Percentiles rank a stretch among this genome's conserved stretches.
Evolutionary conservation across 2,329 filamentous ascomycete species (phyloP).

Genomic region (Pezicula carpinea): DNA sequence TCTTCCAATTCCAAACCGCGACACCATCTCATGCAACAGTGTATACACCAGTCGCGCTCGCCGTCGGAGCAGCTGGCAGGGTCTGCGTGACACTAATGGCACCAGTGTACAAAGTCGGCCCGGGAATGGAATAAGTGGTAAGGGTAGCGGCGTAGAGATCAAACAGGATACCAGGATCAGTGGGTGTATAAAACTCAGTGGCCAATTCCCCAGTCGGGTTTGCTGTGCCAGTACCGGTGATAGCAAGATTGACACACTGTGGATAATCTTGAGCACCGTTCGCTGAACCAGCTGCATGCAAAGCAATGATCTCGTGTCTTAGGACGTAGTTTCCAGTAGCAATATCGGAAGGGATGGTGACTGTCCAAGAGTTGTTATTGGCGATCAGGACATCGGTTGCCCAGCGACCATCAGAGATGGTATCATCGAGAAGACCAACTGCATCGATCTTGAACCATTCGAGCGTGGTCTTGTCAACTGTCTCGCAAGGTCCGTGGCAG

Average conservation of each 20-base stretch:
- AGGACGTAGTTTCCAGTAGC: slow-evolving; percentile 46
- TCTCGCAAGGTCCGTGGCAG: slow-evolving; percentile 34
- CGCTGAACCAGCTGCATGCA: slow-evolving; percentile 25
- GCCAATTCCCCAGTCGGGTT: slow-evolving; percentile 32
- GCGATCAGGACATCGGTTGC: slow-evolving; percentile 43
- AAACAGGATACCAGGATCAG: slow-evolving; percentile 37
- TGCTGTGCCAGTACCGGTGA: slow-evolving; percentile 37
- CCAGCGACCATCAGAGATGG: slow-evolving; percentile 33
- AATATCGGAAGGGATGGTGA: slow-evolving; percentile 40
- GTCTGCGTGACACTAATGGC: slow-evolving; percentile 16
- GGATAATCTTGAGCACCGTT: slow-evolving; percentile 45
- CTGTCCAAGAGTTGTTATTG: slow-evolving; percentile 47
- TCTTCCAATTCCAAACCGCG: neutral
- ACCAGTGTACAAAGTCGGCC: slow-evolving; percentile 28
- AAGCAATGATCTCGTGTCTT: slow-evolving; percentile 38
- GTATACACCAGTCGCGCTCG: slow-evolving; percentile 14
- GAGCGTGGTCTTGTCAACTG: slow-evolving; percentile 30
- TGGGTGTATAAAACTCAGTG: slow-evolving; percentile 35
- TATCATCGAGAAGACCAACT: slow-evolving; percentile 25
- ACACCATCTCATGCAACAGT: slow-evolving; percentile 4
- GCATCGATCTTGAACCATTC: slow-evolving; percentile 37
- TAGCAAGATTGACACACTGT: slow-evolving; percentile 44
- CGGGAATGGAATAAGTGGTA: slow-evolving; percentile 30
- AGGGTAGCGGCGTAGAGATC: slow-evolving; percentile 32
- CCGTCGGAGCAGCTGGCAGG: slow-evolving; percentile 14